Evolutionary conservation across 768 basidiomycete genomes (phyloP).

Genomic region (Chalciporus pseudorubinellus): DNA sequence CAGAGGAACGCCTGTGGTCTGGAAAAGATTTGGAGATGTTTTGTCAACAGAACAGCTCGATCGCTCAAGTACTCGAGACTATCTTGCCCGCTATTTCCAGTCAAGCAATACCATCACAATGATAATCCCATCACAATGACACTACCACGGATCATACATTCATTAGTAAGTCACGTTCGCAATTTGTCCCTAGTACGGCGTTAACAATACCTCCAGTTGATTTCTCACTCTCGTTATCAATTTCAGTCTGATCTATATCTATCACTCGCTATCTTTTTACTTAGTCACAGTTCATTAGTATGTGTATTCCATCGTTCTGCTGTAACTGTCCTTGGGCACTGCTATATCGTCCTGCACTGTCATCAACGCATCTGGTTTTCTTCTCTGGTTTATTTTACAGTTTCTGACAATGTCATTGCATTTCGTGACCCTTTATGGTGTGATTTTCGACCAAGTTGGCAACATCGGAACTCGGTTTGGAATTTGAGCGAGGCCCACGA

Average conservation of each 20-base stretch:
- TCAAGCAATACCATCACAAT: conserved; percentile 29
- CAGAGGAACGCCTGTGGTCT: conserved; percentile 61
- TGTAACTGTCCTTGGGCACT: conserved; percentile 25
- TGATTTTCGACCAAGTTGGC: neutral
- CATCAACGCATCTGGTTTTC: conserved; percentile 23
- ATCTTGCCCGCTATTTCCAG: conserved; percentile 52
- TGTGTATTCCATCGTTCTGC: conserved; percentile 28
- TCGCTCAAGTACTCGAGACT: conserved; percentile 69
- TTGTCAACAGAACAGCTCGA: conserved; percentile 87
- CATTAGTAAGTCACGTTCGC: conserved; percentile 21
- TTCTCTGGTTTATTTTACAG: conserved; percentile 1
- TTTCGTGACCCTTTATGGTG: conserved; percentile 2
- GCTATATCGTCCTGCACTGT: conserved; percentile 24
- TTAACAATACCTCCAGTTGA: conserved; percentile 17
- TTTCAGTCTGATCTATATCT: conserved; percentile 27
- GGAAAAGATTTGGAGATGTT: conserved; percentile 81
- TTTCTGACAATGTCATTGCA: conserved; percentile 19
- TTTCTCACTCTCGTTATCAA: conserved; percentile 22
- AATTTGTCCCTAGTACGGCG: neutral
- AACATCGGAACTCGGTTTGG: neutral
- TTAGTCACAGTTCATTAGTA: conserved; percentile 28
- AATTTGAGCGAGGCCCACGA: neutral
- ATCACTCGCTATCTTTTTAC: conserved; percentile 20
- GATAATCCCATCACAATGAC: conserved; percentile 22
- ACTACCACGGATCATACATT: conserved; percentile 1